Percentiles rank a stretch among this genome's conserved stretches.
These are phyloP conservation scores for Brassica rapa DNA, from an alignment of 345 rosid genomes.

Conservation along the genomic window DNA sequence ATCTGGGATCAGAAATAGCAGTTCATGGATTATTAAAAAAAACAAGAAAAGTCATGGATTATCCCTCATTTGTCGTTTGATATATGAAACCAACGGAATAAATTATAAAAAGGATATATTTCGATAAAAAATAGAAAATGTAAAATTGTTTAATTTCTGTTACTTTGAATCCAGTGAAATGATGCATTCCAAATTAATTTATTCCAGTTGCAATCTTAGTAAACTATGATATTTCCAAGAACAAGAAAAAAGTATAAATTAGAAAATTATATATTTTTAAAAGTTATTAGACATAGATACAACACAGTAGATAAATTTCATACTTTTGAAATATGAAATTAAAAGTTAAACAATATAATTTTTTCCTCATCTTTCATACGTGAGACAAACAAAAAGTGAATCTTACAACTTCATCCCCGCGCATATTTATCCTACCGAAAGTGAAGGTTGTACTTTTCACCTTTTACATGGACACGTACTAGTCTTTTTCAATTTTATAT, in stretches of 20 bases:
- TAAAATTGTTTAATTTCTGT: neutral
- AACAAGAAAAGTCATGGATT: slow-evolving; percentile 14
- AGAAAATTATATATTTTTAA: neutral
- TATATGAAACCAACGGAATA: neutral
- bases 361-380: neutral
- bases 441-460: neutral
- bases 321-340: neutral
- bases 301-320: neutral
- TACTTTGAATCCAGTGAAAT: neutral
- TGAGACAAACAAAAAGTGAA: neutral
- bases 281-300: neutral
- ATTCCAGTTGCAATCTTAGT: neutral
- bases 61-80: slow-evolving; percentile 14
- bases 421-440: neutral
- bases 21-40: neutral
- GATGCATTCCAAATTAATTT: neutral
- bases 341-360: neutral
- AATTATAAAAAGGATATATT: neutral
- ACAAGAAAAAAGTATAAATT: neutral
- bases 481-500: neutral
- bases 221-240: neutral
- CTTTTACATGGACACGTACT: neutral
- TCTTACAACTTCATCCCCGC: neutral
- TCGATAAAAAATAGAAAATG: neutral
- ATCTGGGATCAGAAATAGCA: slow-evolving; percentile 14